Evolutionary conservation across 2,329 filamentous ascomycete genomes (phyloP).

Genomic region (Penicillium sp.): DNA sequence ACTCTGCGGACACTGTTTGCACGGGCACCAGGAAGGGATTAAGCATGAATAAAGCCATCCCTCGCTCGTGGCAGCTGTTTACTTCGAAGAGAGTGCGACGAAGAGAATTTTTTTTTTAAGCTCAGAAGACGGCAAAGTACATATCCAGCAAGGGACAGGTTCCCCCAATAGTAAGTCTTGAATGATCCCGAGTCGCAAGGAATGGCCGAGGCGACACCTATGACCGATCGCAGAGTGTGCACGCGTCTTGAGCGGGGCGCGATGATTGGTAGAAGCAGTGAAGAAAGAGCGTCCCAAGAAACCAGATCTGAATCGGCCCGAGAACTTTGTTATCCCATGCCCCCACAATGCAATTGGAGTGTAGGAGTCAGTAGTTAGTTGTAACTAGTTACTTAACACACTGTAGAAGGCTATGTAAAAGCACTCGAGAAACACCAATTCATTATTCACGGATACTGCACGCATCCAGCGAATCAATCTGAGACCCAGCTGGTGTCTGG

Average conservation of each 20-base stretch:
- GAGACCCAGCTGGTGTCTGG: background rate
- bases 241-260: conserved; percentile 9
- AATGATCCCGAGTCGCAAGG: background rate
- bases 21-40: background rate
- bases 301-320: conserved; percentile 13
- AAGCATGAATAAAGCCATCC: background rate
- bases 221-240: conserved; percentile 7
- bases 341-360: background rate
- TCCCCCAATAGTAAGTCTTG: background rate
- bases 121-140: background rate
- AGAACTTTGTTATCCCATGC: conserved; percentile 16
- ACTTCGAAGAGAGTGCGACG: background rate
- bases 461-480: background rate
- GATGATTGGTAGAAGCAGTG: conserved; percentile 17
- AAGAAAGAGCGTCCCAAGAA: conserved; percentile 7
- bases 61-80: background rate
- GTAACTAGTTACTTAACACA: too few species aligned
- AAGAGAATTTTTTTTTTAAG: background rate
- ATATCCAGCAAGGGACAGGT: background rate
- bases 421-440: background rate
- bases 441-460: background rate
- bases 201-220: conserved; percentile 11
- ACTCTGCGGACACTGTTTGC: background rate
- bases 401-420: background rate
- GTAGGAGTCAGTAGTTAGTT: background rate